These are phyloP conservation scores for Daldinia bambusicola DNA, from an alignment of 495 filamentous ascomycete species.

Conservation along the genomic window DNA sequence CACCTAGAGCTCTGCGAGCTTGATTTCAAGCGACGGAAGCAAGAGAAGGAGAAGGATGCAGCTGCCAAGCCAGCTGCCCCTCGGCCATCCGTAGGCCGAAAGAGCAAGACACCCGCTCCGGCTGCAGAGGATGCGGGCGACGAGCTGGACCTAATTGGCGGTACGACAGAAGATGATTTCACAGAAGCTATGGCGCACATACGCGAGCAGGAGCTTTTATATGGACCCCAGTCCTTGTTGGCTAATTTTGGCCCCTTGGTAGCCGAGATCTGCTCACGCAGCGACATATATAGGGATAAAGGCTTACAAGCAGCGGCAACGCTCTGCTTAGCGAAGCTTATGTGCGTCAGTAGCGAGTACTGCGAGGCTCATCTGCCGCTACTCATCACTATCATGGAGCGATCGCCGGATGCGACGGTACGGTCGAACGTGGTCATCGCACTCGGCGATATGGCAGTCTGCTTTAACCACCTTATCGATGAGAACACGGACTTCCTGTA, in stretches of 20 bases:
- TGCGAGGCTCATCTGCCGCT: constrained; percentile 93
- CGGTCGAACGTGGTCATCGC: constrained; percentile 97
- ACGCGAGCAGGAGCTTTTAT: constrained; percentile 92
- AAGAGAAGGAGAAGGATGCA: constrained; percentile 85
- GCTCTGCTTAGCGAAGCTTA: constrained; percentile 96
- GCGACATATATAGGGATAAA: constrained; percentile 85
- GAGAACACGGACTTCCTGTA: constrained; percentile 99
- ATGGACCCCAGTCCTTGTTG: constrained; percentile 84
- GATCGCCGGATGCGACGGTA: constrained; percentile 86
- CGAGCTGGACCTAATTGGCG: constrained; percentile 95
- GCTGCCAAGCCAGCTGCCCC: constrained; percentile 52
- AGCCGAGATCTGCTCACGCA: constrained; percentile 92
- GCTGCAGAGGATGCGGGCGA: constrained; percentile 69
- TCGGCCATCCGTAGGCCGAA: constrained; percentile 53
- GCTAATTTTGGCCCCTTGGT: constrained; percentile 91
- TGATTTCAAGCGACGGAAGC: constrained; percentile 96
- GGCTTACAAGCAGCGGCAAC: constrained; percentile 92
- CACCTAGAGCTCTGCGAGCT: constrained; percentile 97
- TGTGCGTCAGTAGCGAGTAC: constrained; percentile 96
- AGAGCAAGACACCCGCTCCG: constrained; percentile 58
- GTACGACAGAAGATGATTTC: constrained; percentile 98
- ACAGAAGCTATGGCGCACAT: constrained; percentile 95
- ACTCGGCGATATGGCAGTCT: constrained; percentile 98
- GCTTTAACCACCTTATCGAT: constrained; percentile 99
- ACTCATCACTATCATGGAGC: constrained; percentile 97